Evolutionary conservation across 208 protist species (phyloP).

Genomic region (Trypanosoma cruzi): DNA sequence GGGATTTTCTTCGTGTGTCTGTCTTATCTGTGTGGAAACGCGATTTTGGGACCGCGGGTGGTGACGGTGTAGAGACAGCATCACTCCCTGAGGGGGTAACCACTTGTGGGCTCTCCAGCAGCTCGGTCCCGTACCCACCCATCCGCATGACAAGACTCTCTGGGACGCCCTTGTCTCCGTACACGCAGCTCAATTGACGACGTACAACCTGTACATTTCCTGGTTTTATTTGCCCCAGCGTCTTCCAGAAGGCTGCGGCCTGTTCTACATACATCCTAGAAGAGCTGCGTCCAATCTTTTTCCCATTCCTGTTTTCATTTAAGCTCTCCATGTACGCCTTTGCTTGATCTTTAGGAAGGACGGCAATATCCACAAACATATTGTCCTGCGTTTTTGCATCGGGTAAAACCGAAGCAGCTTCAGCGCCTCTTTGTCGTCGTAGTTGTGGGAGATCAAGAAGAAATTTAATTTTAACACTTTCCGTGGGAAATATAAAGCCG

Average conservation of each 20-base stretch:
- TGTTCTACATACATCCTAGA: slow-evolving; percentile 24
- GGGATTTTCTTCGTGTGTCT: neutral
- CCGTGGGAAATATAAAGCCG: slow-evolving; percentile 70
- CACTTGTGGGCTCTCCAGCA: neutral
- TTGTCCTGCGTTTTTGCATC: slow-evolving; percentile 61
- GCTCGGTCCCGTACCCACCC: neutral
- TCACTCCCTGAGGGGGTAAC: neutral
- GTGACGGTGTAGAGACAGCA: neutral
- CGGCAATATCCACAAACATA: slow-evolving; percentile 80
- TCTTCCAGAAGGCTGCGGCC: slow-evolving; percentile 66
- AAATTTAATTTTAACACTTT: slow-evolving; percentile 54
- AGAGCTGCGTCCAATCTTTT: slow-evolving; percentile 8
- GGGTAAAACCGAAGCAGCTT: slow-evolving; percentile 38
- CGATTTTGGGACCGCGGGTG: neutral
- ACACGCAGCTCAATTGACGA: slow-evolving; percentile 50
- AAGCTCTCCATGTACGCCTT: neutral
- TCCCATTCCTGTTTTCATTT: slow-evolving; percentile 4
- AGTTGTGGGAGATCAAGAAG: slow-evolving; percentile 65
- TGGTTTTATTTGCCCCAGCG: slow-evolving; percentile 38
- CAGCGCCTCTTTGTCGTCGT: slow-evolving; percentile 31
- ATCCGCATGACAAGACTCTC: slow-evolving; percentile 32
- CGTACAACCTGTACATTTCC: slow-evolving; percentile 21
- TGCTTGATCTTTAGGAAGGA: slow-evolving; percentile 38
- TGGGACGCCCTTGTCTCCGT: slow-evolving; percentile 46
- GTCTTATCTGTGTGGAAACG: neutral